Conservation (phyloP, 208 protist genomes). For the Acanthamoeba sp. region DNA sequence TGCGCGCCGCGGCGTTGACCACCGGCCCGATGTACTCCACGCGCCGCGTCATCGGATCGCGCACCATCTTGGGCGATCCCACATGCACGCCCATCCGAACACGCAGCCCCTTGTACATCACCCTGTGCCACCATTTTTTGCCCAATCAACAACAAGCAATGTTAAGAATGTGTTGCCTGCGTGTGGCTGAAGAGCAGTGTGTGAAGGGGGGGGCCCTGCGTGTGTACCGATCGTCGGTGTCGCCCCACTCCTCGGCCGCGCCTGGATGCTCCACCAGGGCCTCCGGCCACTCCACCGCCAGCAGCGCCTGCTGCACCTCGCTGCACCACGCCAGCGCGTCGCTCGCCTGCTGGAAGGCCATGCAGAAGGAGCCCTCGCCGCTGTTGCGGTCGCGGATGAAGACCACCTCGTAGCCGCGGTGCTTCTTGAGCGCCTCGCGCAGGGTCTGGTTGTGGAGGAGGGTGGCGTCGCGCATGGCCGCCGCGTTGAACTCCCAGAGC, state of each 20-base stretch:
- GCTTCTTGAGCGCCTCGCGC: neutral
- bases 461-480: constrained; percentile 73
- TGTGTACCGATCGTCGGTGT: constrained; percentile 20
- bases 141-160: no score
- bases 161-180: no score
- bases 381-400: constrained; percentile 65
- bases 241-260: constrained; percentile 71
- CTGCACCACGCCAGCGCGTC: constrained; percentile 37
- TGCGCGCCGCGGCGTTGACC: constrained; percentile 55
- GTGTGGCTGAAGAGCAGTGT: no score
- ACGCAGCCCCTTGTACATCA: constrained; percentile 62
- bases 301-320: constrained; percentile 54
- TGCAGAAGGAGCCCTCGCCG: constrained; percentile 74
- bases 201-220: neutral
- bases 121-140: no score
- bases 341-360: constrained; percentile 60
- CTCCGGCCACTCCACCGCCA: constrained; percentile 41
- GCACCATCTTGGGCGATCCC: neutral
- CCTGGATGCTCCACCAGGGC: constrained; percentile 47
- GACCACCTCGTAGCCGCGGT: constrained; percentile 63
- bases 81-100: constrained; percentile 70
- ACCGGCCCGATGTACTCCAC: constrained; percentile 73
- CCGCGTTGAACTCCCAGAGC: constrained; percentile 65
- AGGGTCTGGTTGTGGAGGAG: constrained; percentile 67
- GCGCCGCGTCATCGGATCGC: constrained; percentile 53